Percentiles rank a stretch among this genome's conserved stretches.
These are phyloP conservation scores for Coelastrella sp. DNA, from an alignment of 139 green algal genomes.

Conservation along the genomic window DNA sequence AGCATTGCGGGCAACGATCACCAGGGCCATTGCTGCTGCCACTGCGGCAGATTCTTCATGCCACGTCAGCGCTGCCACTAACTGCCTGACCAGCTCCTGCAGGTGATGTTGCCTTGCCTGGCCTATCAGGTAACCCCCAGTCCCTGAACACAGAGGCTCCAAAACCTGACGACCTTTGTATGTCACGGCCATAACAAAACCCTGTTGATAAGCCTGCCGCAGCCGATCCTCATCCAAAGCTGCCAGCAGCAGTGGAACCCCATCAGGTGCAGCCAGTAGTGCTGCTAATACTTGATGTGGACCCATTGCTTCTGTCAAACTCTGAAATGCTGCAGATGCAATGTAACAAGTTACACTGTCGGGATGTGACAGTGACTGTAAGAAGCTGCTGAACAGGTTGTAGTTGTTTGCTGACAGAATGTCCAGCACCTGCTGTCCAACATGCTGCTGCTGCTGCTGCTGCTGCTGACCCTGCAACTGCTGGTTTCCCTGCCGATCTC, in stretches of 20 bases:
- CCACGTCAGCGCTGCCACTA: neutral
- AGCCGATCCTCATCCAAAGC: neutral
- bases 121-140: neutral
- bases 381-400: neutral
- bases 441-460: neutral
- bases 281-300: neutral
- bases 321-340: neutral
- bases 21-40: neutral
- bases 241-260: neutral
- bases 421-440: neutral
- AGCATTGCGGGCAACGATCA: neutral
- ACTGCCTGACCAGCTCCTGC: neutral
- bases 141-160: neutral
- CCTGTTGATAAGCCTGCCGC: neutral
- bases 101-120: neutral
- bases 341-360: conserved; percentile 2
- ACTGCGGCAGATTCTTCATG: neutral
- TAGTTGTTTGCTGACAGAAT: neutral
- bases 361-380: neutral
- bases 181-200: neutral
- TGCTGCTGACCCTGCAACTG: neutral
- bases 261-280: neutral
- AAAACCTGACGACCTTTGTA: neutral
- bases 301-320: neutral
- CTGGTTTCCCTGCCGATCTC: too few species aligned